Evolutionary conservation across 2,329 filamentous ascomycete genomes (phyloP).

Genomic region (Spiromastix sp.): DNA sequence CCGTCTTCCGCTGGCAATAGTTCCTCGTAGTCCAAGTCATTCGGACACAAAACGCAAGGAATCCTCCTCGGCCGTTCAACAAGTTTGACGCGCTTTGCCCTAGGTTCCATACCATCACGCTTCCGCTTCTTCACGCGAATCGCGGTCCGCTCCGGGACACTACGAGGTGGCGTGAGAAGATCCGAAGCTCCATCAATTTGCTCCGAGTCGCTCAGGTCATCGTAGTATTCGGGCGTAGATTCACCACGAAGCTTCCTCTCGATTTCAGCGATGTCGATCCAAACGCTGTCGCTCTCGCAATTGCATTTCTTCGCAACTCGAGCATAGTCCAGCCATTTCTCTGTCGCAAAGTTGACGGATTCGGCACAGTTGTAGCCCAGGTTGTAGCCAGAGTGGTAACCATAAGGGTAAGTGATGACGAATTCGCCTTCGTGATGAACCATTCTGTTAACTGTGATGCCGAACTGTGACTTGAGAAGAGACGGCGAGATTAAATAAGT

Average conservation of each 20-base stretch:
- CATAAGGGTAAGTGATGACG: conserved; percentile 95
- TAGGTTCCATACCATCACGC: conserved; percentile 44
- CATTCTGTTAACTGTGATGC: conserved; percentile 91
- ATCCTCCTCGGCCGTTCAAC: conserved; percentile 61
- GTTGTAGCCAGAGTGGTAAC: conserved; percentile 97
- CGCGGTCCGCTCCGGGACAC: conserved; percentile 59
- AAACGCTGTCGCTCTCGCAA: conserved; percentile 94
- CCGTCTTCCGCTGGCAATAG: conserved; percentile 83
- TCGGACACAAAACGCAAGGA: conserved; percentile 86
- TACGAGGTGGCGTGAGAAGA: conserved; percentile 68
- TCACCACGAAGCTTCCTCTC: conserved; percentile 89
- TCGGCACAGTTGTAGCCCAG: conserved; percentile 98
- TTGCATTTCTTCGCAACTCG: conserved; percentile 95
- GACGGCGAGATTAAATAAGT: conserved; percentile 92
- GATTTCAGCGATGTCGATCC: conserved; percentile 94
- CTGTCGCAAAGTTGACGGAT: conserved; percentile 94
- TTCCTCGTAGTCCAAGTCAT: conserved; percentile 70
- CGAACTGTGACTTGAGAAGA: conserved; percentile 74
- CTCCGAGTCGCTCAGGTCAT: conserved; percentile 49
- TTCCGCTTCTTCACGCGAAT: conserved; percentile 60
- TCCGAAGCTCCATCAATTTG: conserved; percentile 55
- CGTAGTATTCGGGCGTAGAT: conserved; percentile 42
- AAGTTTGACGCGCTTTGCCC: conserved; percentile 68
- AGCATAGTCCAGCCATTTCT: conserved; percentile 90
- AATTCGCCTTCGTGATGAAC: conserved; percentile 96